Evolutionary conservation across 2,329 filamentous ascomycete genomes (phyloP).

Genomic region (Claviceps spartinae): DNA sequence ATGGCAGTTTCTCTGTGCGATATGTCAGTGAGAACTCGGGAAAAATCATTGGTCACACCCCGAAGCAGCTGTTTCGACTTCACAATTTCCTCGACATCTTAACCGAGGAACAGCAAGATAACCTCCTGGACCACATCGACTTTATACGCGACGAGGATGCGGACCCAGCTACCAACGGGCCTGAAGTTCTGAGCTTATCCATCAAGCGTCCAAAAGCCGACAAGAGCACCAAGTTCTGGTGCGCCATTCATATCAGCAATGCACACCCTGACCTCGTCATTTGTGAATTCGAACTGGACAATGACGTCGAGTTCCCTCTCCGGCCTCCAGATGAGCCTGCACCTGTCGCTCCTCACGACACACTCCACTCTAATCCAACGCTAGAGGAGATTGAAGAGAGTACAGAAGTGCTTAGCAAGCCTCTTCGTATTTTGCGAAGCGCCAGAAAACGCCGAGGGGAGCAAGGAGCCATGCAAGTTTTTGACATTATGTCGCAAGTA

Average conservation of each 20-base stretch:
- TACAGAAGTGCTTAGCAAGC: constrained; percentile 61
- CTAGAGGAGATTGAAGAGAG: constrained; percentile 61
- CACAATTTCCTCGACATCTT: constrained; percentile 72
- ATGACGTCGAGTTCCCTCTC: constrained; percentile 56
- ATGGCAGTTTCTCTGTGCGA: constrained; percentile 55
- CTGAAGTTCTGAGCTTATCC: constrained; percentile 73
- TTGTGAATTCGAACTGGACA: constrained; percentile 80
- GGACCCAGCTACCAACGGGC: constrained; percentile 61
- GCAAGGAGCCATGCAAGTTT: constrained; percentile 76
- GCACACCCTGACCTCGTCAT: constrained; percentile 58
- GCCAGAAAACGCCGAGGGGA: constrained; percentile 65
- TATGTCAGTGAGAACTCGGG: constrained; percentile 73
- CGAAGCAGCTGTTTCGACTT: constrained; percentile 60
- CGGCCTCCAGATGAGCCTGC: constrained; percentile 46
- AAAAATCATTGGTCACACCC: constrained; percentile 61
- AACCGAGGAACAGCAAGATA: constrained; percentile 71
- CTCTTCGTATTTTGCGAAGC: constrained; percentile 61
- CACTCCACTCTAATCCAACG: constrained; percentile 58
- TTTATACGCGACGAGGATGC: constrained; percentile 75
- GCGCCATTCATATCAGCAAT: constrained; percentile 66
- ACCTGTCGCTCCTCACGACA: constrained; percentile 57
- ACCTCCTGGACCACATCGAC: constrained; percentile 72
- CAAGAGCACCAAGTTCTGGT: constrained; percentile 63
- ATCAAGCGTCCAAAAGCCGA: constrained; percentile 43
- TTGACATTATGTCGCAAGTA: constrained; percentile 83